A percentile compares a stretch with the other conserved stretches of the same genome.
Conservation (phyloP, 2,329 filamentous ascomycete genomes). For the Ascochyta koolunga region DNA sequence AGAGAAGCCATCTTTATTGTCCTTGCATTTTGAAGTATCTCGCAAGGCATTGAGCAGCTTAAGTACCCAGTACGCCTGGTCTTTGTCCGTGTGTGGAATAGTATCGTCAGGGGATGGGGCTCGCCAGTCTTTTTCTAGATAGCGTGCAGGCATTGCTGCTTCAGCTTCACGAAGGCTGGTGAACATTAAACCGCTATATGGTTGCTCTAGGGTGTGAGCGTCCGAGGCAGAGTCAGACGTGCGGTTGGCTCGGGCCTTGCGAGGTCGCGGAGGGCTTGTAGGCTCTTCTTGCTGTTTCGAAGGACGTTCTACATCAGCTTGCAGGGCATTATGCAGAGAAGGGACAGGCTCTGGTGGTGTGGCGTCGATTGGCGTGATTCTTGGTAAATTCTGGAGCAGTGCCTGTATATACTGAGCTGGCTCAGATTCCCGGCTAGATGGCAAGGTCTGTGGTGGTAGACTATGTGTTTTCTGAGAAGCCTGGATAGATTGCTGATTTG, state of each 20-base stretch:
- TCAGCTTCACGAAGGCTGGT: slow-evolving; percentile 1
- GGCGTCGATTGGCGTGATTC: neutral
- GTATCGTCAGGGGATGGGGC: slow-evolving; percentile 8
- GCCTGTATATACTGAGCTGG: neutral
- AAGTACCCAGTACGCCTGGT: slow-evolving; percentile 8
- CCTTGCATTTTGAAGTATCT: slow-evolving; percentile 10
- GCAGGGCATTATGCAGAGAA: neutral
- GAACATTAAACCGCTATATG: neutral
- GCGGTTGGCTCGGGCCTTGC: too few species aligned
- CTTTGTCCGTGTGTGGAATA: neutral
- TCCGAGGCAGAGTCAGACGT: neutral
- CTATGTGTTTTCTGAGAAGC: neutral
- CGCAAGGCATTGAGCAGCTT: slow-evolving; percentile 9
- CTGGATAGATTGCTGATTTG: neutral
- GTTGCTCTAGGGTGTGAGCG: neutral
- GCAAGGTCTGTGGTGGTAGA: neutral
- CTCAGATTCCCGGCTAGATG: neutral
- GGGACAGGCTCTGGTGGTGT: neutral
- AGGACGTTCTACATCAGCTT: neutral
- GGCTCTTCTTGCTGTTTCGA: neutral
- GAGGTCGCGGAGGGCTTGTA: neutral
- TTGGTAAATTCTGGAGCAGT: neutral
- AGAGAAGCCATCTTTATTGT: slow-evolving; percentile 2
- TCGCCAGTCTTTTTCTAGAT: neutral
- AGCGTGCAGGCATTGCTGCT: slow-evolving; percentile 1